phyloP scores from a whole-genome alignment of 1,139 yeast species.

The Kurtzmaniella natalensis region DNA sequence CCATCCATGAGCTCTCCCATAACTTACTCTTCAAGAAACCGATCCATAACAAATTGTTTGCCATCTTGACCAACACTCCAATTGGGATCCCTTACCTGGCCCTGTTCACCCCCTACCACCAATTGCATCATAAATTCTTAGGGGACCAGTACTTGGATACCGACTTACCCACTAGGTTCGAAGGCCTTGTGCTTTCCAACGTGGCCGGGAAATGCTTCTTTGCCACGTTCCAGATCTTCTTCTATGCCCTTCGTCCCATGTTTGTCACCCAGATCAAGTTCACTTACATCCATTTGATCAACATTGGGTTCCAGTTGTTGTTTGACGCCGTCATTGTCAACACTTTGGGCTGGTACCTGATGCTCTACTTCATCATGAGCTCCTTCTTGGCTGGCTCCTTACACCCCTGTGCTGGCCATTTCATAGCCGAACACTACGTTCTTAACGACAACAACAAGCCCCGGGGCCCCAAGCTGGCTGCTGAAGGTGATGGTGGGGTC shows the following conservation, averaged over 20 bases:
- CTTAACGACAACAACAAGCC: conserved; percentile 54
- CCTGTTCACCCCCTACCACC: conserved; percentile 88
- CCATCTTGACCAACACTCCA: conserved; percentile 76
- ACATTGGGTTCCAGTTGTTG: conserved; percentile 55
- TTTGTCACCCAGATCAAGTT: conserved; percentile 71
- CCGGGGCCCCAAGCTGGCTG: too few species aligned
- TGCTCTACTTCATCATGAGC: conserved; percentile 65
- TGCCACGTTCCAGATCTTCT: conserved; percentile 83
- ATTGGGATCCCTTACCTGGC: conserved; percentile 90
- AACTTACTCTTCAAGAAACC: conserved; percentile 83
- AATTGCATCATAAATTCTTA: conserved; percentile 82
- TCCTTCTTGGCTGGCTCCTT: conserved; percentile 87
- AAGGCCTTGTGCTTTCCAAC: conserved; percentile 69
- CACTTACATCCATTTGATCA: conserved; percentile 69
- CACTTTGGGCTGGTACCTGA: conserved; percentile 59
- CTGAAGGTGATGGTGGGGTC: conserved; percentile 8
- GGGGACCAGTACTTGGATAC: conserved; percentile 88
- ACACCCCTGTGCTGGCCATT: conserved; percentile 94
- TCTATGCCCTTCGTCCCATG: conserved; percentile 89
- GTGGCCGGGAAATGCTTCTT: conserved; percentile 86
- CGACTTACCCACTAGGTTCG: conserved; percentile 78
- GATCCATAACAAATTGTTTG: conserved; percentile 67
- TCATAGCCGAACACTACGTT: conserved; percentile 89
- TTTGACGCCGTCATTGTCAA: conserved; percentile 56
- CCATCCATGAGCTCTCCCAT: conserved; percentile 85